Conservation (phyloP, 148 eudicot species). For the Linanthus parryae region DNA sequence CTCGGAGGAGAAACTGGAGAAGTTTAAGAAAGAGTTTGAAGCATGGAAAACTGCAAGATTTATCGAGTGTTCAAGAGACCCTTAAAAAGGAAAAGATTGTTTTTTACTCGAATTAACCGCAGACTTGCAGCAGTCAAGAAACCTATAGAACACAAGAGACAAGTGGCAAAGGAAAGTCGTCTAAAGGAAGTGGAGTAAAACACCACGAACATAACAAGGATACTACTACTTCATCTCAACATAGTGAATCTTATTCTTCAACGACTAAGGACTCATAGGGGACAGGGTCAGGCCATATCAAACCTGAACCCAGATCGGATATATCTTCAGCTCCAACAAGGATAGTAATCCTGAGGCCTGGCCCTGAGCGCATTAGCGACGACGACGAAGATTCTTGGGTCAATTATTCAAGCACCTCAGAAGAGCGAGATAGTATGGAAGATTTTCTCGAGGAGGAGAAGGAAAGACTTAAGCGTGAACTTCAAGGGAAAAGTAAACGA, state of each 20-base stretch:
- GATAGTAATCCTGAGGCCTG: constrained; percentile 89
- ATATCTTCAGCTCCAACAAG: constrained; percentile 43
- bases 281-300: too few species aligned
- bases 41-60: constrained; percentile 94
- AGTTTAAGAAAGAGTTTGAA: constrained; percentile 93
- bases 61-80: constrained; percentile 74
- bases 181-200: constrained; percentile 18
- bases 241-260: too few species aligned
- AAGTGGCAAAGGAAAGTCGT: constrained; percentile 18
- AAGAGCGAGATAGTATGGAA: constrained; percentile 71
- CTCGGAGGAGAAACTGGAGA: constrained; percentile 95
- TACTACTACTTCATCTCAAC: too few species aligned
- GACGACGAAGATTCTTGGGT: constrained; percentile 71
- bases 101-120: constrained; percentile 43
- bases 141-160: constrained; percentile 20
- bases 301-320: constrained; percentile 22
- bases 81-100: constrained; percentile 79
- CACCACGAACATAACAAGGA: constrained; percentile 18
- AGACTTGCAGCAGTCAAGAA: constrained; percentile 25
- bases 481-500: constrained; percentile 48
- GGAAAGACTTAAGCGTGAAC: constrained; percentile 62
- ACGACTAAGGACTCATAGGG: too few species aligned
- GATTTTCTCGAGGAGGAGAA: constrained; percentile 97
- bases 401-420: constrained; percentile 60
- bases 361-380: constrained; percentile 47